Conservation (phyloP, 1,284 basidiomycete species). For the Neotropicomus parvogracilis region DNA sequence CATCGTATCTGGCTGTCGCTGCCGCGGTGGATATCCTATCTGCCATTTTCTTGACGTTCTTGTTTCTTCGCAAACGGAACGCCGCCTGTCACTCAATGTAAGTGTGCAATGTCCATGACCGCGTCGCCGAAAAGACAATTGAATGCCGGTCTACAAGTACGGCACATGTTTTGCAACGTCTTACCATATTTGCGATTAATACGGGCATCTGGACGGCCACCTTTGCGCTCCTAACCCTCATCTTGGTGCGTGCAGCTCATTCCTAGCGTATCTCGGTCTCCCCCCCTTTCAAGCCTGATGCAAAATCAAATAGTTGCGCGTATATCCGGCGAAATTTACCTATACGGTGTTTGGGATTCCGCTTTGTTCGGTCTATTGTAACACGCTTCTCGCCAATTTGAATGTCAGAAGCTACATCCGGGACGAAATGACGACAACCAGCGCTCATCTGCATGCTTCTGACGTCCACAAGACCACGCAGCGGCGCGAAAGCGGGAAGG, state of each 20-base stretch:
- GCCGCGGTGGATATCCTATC: conserved; percentile 7
- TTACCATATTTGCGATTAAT: conserved; percentile 16
- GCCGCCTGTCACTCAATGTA: background rate
- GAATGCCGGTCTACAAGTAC: conserved; percentile 6
- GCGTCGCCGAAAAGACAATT: background rate
- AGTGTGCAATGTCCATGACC: background rate
- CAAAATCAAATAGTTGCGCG: background rate
- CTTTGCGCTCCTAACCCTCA: conserved; percentile 11
- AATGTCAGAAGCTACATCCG: conserved; percentile 16
- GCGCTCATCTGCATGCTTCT: background rate
- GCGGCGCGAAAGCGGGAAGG: background rate
- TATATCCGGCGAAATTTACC: background rate
- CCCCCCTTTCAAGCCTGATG: background rate
- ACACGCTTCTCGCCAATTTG: conserved; percentile 18
- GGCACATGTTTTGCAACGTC: conserved; percentile 11
- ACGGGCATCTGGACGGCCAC: conserved; percentile 15
- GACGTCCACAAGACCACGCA: background rate
- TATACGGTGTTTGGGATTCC: conserved; percentile 6
- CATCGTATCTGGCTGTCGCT: background rate
- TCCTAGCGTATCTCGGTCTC: rapidly evolving
- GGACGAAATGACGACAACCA: background rate
- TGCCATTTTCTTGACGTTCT: conserved; percentile 2
- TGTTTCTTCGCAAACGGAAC: conserved; percentile 9
- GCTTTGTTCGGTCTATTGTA: conserved; percentile 18
- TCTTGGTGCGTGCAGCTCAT: conserved; percentile 11